These are phyloP conservation scores for Boletus sp. DNA, from an alignment of 768 basidiomycete genomes.

Conservation along the genomic window DNA sequence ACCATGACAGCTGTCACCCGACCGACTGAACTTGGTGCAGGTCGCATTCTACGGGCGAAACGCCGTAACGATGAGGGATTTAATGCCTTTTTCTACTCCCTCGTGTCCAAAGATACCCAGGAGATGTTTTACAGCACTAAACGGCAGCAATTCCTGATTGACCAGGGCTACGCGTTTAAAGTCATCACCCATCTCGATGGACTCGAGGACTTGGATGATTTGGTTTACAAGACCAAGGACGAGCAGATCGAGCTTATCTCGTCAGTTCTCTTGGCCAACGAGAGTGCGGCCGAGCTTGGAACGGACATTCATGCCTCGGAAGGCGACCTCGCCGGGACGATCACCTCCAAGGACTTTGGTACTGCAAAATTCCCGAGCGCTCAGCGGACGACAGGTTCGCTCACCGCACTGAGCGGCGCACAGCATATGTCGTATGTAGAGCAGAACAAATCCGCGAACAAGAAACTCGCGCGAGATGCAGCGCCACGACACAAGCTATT, in stretches of 20 bases:
- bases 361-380: slow-evolving; percentile 58
- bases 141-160: slow-evolving; percentile 97
- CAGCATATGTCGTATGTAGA: slow-evolving; percentile 93
- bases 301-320: slow-evolving; percentile 80
- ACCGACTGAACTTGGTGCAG: slow-evolving; percentile 38
- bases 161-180: slow-evolving; percentile 99
- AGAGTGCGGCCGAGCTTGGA: slow-evolving; percentile 86
- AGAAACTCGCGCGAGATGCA: slow-evolving; percentile 57
- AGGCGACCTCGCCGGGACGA: slow-evolving; percentile 81
- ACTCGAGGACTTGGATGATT: slow-evolving; percentile 76
- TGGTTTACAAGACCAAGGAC: slow-evolving; percentile 88
- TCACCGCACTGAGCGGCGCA: slow-evolving; percentile 82
- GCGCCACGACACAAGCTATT: slow-evolving; percentile 76
- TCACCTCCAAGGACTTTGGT: slow-evolving; percentile 88
- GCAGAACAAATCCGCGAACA: slow-evolving; percentile 89
- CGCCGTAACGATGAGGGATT: slow-evolving; percentile 98
- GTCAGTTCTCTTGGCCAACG: slow-evolving; percentile 87
- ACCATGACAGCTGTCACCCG: slow-evolving; percentile 13
- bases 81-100: slow-evolving; percentile 99
- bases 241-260: slow-evolving; percentile 97
- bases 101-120: slow-evolving; percentile 98
- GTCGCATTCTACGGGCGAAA: slow-evolving; percentile 95
- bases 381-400: slow-evolving; percentile 78
- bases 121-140: slow-evolving; percentile 99
- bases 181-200: slow-evolving; percentile 98